Percentiles rank a stretch among this genome's conserved stretches.
Conservation (phyloP, 495 filamentous ascomycete species). For the Xanthoparmelia taractica region DNA sequence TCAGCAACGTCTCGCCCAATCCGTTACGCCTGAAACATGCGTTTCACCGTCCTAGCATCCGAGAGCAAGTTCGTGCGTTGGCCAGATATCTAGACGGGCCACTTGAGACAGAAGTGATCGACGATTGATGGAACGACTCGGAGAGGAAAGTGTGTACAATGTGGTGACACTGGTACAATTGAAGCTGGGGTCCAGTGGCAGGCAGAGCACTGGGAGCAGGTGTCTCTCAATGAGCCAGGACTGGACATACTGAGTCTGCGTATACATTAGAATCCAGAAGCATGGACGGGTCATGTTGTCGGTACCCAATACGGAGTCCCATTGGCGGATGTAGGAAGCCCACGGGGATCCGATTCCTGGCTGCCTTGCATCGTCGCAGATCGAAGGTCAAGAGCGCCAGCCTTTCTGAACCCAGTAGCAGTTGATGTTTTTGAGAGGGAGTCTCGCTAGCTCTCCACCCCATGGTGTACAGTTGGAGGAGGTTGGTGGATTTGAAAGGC, state of each 20-base stretch:
- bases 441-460: background rate
- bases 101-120: background rate
- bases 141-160: background rate
- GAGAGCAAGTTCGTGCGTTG: background rate
- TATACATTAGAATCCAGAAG: background rate
- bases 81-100: background rate
- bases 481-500: background rate
- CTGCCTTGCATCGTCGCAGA: background rate
- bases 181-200: background rate
- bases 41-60: background rate
- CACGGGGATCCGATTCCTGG: background rate
- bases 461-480: background rate
- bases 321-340: background rate
- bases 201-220: background rate
- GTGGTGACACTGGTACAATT: background rate
- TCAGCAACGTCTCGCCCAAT: background rate
- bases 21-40: background rate
- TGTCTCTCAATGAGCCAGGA: background rate
- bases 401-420: background rate
- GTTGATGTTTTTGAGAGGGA: background rate
- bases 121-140: background rate
- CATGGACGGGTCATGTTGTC: background rate
- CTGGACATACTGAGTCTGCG: background rate
- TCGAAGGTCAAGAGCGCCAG: too few relatives aligned
- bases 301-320: background rate